Evolutionary conservation across 2,329 filamentous ascomycete species (phyloP), one percentile per base, ranked within the genome.

Genomic region (Aureobasidium namibiae): DNA sequence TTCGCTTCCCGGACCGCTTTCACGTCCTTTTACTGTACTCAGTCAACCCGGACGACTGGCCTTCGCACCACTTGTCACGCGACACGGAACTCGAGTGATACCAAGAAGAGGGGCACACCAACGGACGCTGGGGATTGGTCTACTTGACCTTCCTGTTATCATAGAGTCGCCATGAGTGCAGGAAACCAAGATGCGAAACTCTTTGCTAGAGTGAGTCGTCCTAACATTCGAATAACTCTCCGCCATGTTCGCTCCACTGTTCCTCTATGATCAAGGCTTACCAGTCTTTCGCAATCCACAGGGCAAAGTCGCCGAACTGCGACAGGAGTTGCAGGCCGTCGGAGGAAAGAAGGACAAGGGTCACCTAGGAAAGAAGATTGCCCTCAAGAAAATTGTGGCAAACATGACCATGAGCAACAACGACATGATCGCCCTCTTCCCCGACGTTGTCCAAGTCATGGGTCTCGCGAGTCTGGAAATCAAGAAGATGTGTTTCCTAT

Each of bases 401-500:
- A 99, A 99, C 73, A 99, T 99, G 94, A 99, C 94, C 65, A 99
- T 99, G 94, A 97, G 92, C 83, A 99, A 99, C 77, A 99, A 97
- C 71, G 94, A 99, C 74, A 99, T 99, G 94, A 88, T 97, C 59
- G 91, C 90, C 39, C 80, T 99, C 56, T 99, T 99, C 67, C 91
- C 92, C 18, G 94, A 99, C 71, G 88, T 99, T 61, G 89, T 99
- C 67, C 86, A 81, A 63, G 97, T 92, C 79, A 99, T 99, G 94
- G 85, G 89, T 67, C 89, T 99, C 63, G 88, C 87, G 56, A 95
- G 89, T 68, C 78, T 99, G 72, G 94, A 99, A 76, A 96, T 99
- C 76, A 99, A 99, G 83, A 99, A 99, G 81, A 99, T 99, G 94
- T 97, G 94, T 76, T 99, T 97, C 72, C 78, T 99, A 62, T 99